Percentiles rank a stretch among this genome's conserved stretches.
phyloP scores from a whole-genome alignment of 176 grass and related monocot species.

The Musa itinerans region DNA sequence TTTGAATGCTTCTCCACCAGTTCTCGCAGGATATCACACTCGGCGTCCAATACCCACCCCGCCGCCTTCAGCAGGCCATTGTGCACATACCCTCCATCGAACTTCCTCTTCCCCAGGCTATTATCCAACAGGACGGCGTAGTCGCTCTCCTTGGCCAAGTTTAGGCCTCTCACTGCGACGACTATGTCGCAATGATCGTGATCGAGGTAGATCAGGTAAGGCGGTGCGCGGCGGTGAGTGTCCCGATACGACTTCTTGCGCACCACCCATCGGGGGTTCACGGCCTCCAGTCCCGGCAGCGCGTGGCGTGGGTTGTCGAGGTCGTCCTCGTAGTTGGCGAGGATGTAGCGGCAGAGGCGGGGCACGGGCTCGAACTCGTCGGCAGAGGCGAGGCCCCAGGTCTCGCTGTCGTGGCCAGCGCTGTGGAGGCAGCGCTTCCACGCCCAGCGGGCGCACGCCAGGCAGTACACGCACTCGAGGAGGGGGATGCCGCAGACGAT shows the following conservation, averaged over 20 bases:
- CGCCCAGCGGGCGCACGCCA: conserved; percentile 86
- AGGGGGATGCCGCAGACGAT: conserved; percentile 73
- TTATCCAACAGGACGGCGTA: conserved; percentile 81
- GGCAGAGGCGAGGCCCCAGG: conserved; percentile 50
- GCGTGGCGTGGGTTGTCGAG: conserved; percentile 20
- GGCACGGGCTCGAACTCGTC: conserved; percentile 69
- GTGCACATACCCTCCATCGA: conserved; percentile 82
- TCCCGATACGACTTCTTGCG: conserved; percentile 51
- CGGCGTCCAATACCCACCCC: conserved; percentile 59
- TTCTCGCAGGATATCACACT: conserved; percentile 56
- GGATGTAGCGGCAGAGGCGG: conserved; percentile 76
- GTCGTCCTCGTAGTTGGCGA: conserved; percentile 65
- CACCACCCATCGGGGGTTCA: conserved; percentile 38
- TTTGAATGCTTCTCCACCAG: conserved; percentile 37
- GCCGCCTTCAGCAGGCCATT: conserved; percentile 74
- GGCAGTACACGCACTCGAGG: conserved; percentile 95
- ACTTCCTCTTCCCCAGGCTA: conserved; percentile 61
- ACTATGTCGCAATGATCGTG: conserved; percentile 65
- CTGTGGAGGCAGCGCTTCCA: conserved; percentile 90
- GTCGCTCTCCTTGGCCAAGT: conserved; percentile 64
- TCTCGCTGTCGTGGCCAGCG: conserved; percentile 62
- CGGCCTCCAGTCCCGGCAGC: conserved; percentile 20
- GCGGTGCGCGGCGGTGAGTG: conserved; percentile 56
- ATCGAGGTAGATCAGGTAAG: conserved; percentile 82
- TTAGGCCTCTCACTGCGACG: conserved; percentile 65